Base-by-base conservation (phyloP, 345 rosid genomes). In the Eucalyptus urophylla region DNA sequence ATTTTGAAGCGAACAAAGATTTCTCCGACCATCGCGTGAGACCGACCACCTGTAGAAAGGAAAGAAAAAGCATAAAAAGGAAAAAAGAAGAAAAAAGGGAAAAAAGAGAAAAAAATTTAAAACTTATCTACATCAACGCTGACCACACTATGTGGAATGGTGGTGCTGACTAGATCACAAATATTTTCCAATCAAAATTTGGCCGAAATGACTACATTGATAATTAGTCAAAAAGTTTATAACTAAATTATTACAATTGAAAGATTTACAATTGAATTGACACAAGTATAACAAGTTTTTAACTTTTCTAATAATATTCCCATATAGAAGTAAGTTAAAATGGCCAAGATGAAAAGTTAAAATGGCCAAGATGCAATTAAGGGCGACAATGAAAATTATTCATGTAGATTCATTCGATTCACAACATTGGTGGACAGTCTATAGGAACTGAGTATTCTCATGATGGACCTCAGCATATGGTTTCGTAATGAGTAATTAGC, bases 91-190 rank as follows among this genome's bases (percentile, higher is more conserved):
- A 8, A 22, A 54, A 56, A 22, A 56, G 1, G 27, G 6, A 4
- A 56, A 56, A 56, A 3, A 24, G 2, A 24, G 29, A 24, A 24
- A 24, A 24, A 24, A 10, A 1, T 10, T 56, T 56, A 56, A 56
- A 56, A 22, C 1, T 56, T 56, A 24, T 56, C 29, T 8, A 4
- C 3, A 11, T 56, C 5, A 9, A 21, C 0, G 2, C 14, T 11
- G 2, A 25, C 62, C 62, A 56, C 62, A 56, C 29, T 13, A 56
- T 56, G 6, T 24, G 24, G 29, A 56, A 56, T 24, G 27, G 29
- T 10, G 6, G 27, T 1, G 6, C 6, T 22, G 1, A 56, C 2
- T 56, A 56, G 62, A 9, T 3, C 27, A 56, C 3, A 1, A 24
- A 56, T 56, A 11, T 56, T 22, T 56, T 22, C 13, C 27, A 24